Conservation (phyloP, 1,139 yeast genomes). For the Geotrichum carabidarum region DNA sequence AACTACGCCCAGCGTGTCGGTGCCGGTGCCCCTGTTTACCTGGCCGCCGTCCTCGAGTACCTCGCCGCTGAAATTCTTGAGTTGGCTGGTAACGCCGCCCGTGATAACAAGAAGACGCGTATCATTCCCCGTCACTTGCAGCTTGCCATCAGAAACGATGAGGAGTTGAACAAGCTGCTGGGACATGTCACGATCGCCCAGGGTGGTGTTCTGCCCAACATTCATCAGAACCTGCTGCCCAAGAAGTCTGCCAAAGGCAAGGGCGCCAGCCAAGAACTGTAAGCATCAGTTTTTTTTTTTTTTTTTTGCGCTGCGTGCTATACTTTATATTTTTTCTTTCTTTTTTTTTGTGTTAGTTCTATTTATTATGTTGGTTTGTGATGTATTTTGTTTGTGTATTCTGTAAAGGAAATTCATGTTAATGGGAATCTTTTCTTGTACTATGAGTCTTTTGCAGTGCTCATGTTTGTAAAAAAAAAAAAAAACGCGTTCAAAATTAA, state of each 20-base stretch:
- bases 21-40: conserved; percentile 95
- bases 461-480: too few species aligned
- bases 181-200: conserved; percentile 95
- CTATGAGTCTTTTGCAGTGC: not conserved
- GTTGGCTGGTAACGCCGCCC: conserved; percentile 98
- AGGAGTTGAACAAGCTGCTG: conserved; percentile 85
- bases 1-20: conserved; percentile 99
- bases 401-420: not conserved
- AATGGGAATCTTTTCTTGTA: conserved; percentile 4
- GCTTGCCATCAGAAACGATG: conserved; percentile 97
- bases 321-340: not conserved
- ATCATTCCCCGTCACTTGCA: conserved; percentile 98
- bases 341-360: conserved; percentile 1
- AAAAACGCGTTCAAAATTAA: too few species aligned
- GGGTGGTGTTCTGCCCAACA: conserved; percentile 97
- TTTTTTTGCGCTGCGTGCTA: not conserved
- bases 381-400: conserved; percentile 1
- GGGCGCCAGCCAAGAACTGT: conserved; percentile 20
- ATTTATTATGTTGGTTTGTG: conserved; percentile 5
- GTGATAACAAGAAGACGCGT: conserved; percentile 97
- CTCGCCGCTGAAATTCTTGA: conserved; percentile 95
- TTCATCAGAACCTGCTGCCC: conserved; percentile 71
- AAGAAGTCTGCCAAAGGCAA: conserved; percentile 21
- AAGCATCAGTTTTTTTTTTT: too few species aligned
- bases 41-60: conserved; percentile 94